A percentile compares a stretch with the other conserved stretches of the same genome.
These are phyloP conservation scores for Fibroporia radiculosa DNA, from an alignment of 768 basidiomycete species.

Conservation along the genomic window DNA sequence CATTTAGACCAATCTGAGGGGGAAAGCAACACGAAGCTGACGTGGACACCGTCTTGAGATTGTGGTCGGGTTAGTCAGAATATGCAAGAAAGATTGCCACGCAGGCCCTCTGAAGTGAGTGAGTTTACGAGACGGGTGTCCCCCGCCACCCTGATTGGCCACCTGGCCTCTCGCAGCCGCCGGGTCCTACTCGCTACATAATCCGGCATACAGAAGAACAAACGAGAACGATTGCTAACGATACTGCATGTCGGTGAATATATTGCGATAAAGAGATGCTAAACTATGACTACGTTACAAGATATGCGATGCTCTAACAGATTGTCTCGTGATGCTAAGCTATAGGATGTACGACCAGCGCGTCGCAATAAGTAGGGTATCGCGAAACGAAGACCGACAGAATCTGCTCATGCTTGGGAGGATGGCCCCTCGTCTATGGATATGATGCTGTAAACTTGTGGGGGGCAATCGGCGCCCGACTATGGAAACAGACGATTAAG, in stretches of 20 bases:
- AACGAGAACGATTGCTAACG: constrained; percentile 9
- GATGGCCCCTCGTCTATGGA: constrained; percentile 39
- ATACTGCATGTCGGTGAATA: neutral
- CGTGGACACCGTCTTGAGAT: neutral
- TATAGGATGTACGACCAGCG: constrained; percentile 40
- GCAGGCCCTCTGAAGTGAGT: neutral
- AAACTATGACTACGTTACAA: constrained; percentile 26
- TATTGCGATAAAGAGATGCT: constrained; percentile 17
- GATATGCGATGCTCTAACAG: constrained; percentile 65
- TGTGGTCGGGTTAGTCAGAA: constrained; percentile 1
- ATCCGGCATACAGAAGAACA: neutral
- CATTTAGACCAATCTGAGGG: neutral
- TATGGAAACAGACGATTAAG: constrained; percentile 26
- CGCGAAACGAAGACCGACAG: constrained; percentile 46
- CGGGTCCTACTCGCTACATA: neutral
- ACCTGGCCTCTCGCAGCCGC: neutral
- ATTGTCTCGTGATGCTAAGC: constrained; percentile 55
- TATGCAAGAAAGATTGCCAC: constrained; percentile 2
- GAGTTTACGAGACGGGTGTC: constrained; percentile 1
- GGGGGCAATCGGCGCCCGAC: constrained; percentile 11
- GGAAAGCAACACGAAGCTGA: constrained; percentile 1
- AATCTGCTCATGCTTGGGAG: constrained; percentile 37
- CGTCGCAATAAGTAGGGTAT: constrained; percentile 44
- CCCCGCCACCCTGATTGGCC: constrained; percentile 1
- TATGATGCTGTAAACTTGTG: constrained; percentile 13